Percentiles rank a stretch among this genome's conserved stretches.
Evolutionary conservation across 257 asterid genomes (phyloP).

Genomic region (Ajuga chamaepitys): DNA sequence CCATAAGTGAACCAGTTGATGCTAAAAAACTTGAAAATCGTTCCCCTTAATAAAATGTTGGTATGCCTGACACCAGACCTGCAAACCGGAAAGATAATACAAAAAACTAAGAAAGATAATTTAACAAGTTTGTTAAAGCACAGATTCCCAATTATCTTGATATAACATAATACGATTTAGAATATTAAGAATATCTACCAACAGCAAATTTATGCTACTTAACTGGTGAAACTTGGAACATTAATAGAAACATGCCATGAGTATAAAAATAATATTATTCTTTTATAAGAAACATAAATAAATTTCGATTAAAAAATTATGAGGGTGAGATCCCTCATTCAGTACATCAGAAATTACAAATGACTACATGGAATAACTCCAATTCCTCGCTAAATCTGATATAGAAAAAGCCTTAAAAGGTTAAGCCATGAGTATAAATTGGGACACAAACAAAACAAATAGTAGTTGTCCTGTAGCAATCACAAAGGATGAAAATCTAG

Average conservation of each 20-base stretch:
- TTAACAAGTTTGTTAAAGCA: background rate
- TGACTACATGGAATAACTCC: no score
- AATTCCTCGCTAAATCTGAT: no score
- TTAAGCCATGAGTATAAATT: no score
- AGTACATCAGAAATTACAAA: no score
- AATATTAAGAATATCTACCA: background rate
- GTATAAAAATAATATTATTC: no score
- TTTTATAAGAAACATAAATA: no score
- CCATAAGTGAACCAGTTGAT: conserved; percentile 99
- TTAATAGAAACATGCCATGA: background rate
- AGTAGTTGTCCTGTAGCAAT: background rate
- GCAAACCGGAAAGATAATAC: conserved; percentile 22
- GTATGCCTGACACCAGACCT: conserved; percentile 98
- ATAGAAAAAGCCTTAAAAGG: no score
- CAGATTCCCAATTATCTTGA: conserved; percentile 1
- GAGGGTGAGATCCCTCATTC: no score
- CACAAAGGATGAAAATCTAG: background rate
- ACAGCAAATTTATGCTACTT: background rate
- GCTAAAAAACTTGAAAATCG: conserved; percentile 80
- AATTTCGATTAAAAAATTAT: no score
- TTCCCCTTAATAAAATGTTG: conserved; percentile 74
- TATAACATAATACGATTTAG: background rate
- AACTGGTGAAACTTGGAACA: background rate
- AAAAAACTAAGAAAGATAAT: background rate
- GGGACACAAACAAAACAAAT: no score